Evolutionary conservation across 2,329 filamentous ascomycete genomes (phyloP), one percentile per base, ranked within the genome.

Genomic region (Immersiporthe knoxdaviesiana): DNA sequence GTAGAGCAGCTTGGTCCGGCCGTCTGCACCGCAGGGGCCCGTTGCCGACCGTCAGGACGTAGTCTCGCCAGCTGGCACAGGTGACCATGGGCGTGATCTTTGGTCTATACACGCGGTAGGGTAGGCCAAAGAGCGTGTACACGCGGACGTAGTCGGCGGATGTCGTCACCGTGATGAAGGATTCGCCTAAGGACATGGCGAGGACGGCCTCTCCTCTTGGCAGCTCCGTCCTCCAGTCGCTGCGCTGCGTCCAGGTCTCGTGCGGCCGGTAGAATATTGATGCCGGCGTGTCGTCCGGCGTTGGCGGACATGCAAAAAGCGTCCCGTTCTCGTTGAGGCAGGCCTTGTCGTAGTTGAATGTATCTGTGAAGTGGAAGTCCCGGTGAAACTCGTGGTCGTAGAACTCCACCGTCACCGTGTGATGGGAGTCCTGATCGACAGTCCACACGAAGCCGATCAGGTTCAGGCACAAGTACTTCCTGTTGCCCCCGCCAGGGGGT

Each of bases 291-390:
- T 90, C 65, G 14, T 90, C 88, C 39, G 88, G 86, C 47, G 60
- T 71, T 1, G 93, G 89, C 30, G 90, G 92, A 70, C 92, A 95
- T 0, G 94, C 92, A 77, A 97, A 97, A 0, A 97, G 85, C 0
- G 93, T 87, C 21, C 96, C 95, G 68, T 92, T 90, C 69, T 97
- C 92, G 74, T 92, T 90, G 68, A 99, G 84, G 76, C 95, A 98
- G 27, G 96, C 95, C 79, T 97, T 97, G 81, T 99, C 96, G 80
- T 98, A 98, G 4, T 94, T 85, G 77, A 94, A 97, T 0, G 94
- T 95, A 77, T 99, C 96, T 16, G 94, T 98, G 78, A 99, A 98
- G 81, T 98, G 96, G 75, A 97, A 97, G 78, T 98, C 94, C 62
- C 95, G 88, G 78, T 97, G 92, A 70, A 92, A 90, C 74, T 97